Evolutionary conservation across 352 stramenopile genomes (phyloP), one percentile per base, ranked within the genome.

Genomic region (Saprolegnia diclina): DNA sequence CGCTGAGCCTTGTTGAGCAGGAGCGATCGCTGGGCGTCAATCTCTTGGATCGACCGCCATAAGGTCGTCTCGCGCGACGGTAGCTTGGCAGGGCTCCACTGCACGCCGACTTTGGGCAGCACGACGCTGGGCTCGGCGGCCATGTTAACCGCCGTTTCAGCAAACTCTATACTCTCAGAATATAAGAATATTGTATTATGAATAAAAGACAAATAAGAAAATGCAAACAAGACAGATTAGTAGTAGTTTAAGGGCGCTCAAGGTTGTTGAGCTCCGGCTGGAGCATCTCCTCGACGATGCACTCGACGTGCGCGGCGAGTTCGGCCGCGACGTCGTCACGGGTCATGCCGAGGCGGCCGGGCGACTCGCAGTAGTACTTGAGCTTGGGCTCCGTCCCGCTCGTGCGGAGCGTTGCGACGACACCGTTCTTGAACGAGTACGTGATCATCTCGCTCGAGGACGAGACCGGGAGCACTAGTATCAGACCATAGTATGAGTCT

Each of bases 311-410:
- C 69, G 79, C 79, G 21, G 61, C 71, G 26, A 92, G 71, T 38
- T 85, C 80, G 4, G 67, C 57, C 10, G 73, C 77, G 13, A 92
- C 81, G 32, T 91, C 82, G 24, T 78, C 76, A 22, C 82, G 84
- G 52, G 76, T 79, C 72, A 91, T 79, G 19, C 85, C 83, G 22
- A 87, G 76, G 32, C 79, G 72, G 22, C 85, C 87, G 24, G 84
- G 83, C 14, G 92, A 76, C 81, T 99, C 97, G 42, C 98, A 89
- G 76, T 99, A 99, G 75, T 98, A 99, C 80, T 99, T 99, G 68
- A 99, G 96, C 79, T 99, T 99, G 22, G 97, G 97, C 76, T 99
- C 97, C 14, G 97, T 99, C 21, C 97, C 97, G 75, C 94, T 99
- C 40, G 95, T 98, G 69, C 97, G 90, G 64, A 99, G 88, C 61